Evolutionary conservation across 2,329 filamentous ascomycete genomes (phyloP), one percentile per base, ranked within the genome.

Genomic region (Cryphonectria naterciae): DNA sequence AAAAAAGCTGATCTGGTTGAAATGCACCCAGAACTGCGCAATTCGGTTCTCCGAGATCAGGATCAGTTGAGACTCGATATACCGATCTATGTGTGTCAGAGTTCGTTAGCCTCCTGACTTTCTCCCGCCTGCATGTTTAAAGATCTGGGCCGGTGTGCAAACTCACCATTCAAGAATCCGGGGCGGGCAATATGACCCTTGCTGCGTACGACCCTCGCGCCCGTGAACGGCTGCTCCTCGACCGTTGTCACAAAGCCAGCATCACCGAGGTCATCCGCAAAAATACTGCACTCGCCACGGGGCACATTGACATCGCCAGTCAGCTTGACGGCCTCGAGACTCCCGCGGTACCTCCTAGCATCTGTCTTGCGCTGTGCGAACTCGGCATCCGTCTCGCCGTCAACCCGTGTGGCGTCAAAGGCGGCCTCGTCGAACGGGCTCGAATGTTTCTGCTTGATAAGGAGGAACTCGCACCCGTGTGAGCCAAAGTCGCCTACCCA

Each of bases 291-390:
- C 79, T 98, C 92, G 11, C 95, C 95, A 11, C 95, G 87, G 0
- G 95, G 95, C 19, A 98, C 90, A 75, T 98, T 97, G 0, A 92
- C 89, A 77, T 99, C 95, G 0, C 95, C 95, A 0, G 95, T 98
- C 46, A 99, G 83, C 79, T 98, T 98, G 77, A 98, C 90, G 0
- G 92, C 95, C 79, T 95, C 90, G 4, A 98, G 80, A 1, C 89
- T 85, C 5, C 94, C 93, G 17, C 84, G 85, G n/a, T 92, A 89
- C 1, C 88, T 82, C 19, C 82, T 81, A 37, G 84, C 83, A 19
- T 85, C 81, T 1, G 79, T 77, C 65, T 84, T 83, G 25, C 86
- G 82, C 49, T 77, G 75, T 46, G 84, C 76, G 78, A 83, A 88
- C n/a, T 80, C 81, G 13, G 81, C 80, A 22, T 83, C 79, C 6